Percentiles rank a stretch among this genome's conserved stretches.
phyloP scores from a whole-genome alignment of 148 eudicot species.

The Camellia lanceoleosa region DNA sequence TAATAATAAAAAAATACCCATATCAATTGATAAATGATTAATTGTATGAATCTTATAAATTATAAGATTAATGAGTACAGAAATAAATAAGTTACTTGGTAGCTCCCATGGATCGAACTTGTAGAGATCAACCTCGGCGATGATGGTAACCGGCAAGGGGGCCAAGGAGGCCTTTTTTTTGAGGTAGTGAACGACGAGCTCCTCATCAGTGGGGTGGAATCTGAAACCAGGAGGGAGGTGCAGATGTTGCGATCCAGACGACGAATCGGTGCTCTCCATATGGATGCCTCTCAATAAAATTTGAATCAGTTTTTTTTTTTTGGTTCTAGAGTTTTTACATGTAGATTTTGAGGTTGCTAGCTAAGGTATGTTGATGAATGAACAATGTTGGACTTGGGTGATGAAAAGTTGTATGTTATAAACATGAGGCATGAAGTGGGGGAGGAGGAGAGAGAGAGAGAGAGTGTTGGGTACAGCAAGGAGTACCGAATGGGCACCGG shows the following conservation, averaged over 20 bases:
- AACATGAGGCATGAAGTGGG: neutral
- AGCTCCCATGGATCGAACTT: slow-evolving; percentile 64
- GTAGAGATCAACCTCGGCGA: slow-evolving; percentile 54
- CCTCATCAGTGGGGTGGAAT: slow-evolving; percentile 63
- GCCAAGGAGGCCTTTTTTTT: slow-evolving; percentile 36
- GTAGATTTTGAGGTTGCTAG: neutral
- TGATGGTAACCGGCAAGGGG: slow-evolving; percentile 47
- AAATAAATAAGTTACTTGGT: slow-evolving; percentile 34
- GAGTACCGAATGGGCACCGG: neutral
- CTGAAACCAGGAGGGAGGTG: slow-evolving; percentile 54
- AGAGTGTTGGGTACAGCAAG: neutral
- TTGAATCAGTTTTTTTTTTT: neutral
- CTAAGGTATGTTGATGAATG: neutral
- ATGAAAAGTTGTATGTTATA: neutral
- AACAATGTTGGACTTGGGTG: neutral
- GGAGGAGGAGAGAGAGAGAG: neutral
- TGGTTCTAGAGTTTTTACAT: neutral
- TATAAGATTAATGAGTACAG: neutral
- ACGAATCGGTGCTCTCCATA: slow-evolving; percentile 47
- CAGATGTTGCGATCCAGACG: slow-evolving; percentile 35
- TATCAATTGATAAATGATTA: neutral
- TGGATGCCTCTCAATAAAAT: neutral
- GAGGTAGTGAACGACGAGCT: slow-evolving; percentile 55
- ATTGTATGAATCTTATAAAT: neutral
- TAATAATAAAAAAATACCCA: neutral